These are phyloP conservation scores for Didymella pinodella DNA, from an alignment of 2,329 filamentous ascomycete species.

Conservation along the genomic window DNA sequence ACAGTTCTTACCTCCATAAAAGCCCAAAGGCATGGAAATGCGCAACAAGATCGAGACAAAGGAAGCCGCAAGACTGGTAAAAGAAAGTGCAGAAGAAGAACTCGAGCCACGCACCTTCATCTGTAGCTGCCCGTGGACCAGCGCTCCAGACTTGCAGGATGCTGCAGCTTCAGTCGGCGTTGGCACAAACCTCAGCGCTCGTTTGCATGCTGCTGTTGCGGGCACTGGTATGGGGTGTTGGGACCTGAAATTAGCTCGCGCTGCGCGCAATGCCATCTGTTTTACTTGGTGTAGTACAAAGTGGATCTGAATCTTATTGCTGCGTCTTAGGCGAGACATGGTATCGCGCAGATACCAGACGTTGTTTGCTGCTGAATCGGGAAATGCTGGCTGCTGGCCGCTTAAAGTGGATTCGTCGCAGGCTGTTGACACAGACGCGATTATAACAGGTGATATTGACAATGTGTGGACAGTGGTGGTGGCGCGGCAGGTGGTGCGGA, in stretches of 20 bases:
- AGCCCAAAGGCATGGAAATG: background rate
- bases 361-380: slow-evolving; percentile 32
- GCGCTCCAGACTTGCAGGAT: slow-evolving; percentile 19
- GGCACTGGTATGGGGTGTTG: slow-evolving; percentile 24
- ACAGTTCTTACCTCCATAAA: background rate
- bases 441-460: slow-evolving; percentile 45
- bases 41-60: slow-evolving; percentile 2
- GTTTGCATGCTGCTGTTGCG: slow-evolving; percentile 26
- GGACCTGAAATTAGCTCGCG: slow-evolving; percentile 10
- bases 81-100: slow-evolving; percentile 33
- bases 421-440: slow-evolving; percentile 41
- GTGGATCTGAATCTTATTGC: slow-evolving; percentile 20
- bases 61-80: slow-evolving; percentile 16
- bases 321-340: slow-evolving; percentile 22
- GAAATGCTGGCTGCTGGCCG: slow-evolving; percentile 36
- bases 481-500: slow-evolving; percentile 47
- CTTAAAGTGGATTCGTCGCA: slow-evolving; percentile 33
- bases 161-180: slow-evolving; percentile 16
- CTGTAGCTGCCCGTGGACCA: slow-evolving; percentile 22
- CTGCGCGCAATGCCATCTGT: slow-evolving; percentile 7
- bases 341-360: slow-evolving; percentile 32
- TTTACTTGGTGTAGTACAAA: slow-evolving; percentile 20
- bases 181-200: slow-evolving; percentile 2
- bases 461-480: slow-evolving; percentile 48
- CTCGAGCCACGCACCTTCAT: slow-evolving; percentile 40